Conservation (phyloP, 2,329 filamentous ascomycete genomes). For the Fusarium bulbicola region DNA sequence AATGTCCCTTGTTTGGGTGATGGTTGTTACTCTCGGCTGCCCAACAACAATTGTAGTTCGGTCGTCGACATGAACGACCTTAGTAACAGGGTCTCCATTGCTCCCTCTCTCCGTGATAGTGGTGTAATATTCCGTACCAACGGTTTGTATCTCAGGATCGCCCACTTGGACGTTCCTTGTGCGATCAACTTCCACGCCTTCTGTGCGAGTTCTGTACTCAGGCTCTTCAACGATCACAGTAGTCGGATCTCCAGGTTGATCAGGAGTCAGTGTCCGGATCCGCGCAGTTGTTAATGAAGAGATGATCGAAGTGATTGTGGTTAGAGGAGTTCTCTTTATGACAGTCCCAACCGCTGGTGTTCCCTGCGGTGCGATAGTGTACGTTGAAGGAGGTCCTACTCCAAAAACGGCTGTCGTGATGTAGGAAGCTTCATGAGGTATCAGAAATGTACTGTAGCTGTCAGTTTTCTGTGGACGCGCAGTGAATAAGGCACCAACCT, state of each 20-base stretch:
- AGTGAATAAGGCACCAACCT: background rate
- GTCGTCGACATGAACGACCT: background rate
- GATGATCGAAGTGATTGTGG: background rate
- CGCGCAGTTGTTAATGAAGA: background rate
- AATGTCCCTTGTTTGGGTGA: background rate
- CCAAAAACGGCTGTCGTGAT: background rate
- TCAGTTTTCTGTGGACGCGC: background rate
- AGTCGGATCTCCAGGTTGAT: background rate
- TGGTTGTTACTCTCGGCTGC: background rate
- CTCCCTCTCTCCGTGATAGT: background rate
- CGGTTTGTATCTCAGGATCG: background rate
- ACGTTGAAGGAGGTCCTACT: background rate
- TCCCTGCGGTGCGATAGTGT: background rate
- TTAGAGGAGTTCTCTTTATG: background rate
- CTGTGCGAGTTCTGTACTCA: background rate
- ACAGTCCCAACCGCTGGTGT: conserved; percentile 6
- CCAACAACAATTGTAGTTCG: background rate
- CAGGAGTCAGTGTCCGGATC: conserved; percentile 1
- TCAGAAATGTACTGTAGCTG: background rate
- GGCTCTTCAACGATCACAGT: conserved; percentile 4
- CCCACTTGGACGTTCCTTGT: background rate
- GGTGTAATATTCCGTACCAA: background rate
- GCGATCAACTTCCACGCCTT: background rate
- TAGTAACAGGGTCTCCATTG: background rate
- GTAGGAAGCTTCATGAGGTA: background rate